These are phyloP conservation scores for Tardiomyces digboiensis DNA, from an alignment of 1,139 yeast species.

Conservation along the genomic window DNA sequence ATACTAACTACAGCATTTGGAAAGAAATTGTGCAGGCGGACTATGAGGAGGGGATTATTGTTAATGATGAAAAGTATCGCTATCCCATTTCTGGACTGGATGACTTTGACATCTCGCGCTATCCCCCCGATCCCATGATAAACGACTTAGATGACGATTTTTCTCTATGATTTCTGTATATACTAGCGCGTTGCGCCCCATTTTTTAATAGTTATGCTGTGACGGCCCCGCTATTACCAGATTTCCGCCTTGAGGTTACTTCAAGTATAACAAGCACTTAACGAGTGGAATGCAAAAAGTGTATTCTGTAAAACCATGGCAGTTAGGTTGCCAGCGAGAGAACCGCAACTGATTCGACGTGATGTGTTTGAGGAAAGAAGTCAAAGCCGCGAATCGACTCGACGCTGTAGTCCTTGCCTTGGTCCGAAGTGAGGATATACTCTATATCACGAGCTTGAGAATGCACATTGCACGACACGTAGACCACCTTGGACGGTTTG, in stretches of 20 bases:
- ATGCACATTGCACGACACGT: constrained; percentile 94
- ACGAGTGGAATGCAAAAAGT: no score
- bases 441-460: constrained; percentile 94
- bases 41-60: constrained; percentile 8
- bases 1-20: constrained; percentile 37
- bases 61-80: constrained; percentile 1
- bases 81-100: constrained; percentile 1
- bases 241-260: no score
- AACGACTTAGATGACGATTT: neutral
- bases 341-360: constrained; percentile 94
- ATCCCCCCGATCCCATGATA: neutral
- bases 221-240: no score
- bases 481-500: constrained; percentile 78
- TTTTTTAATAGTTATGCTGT: no score
- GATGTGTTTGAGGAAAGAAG: constrained; percentile 97
- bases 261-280: no score
- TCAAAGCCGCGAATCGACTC: constrained; percentile 91
- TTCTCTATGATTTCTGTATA: neutral
- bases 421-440: constrained; percentile 59
- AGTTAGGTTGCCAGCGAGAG: constrained; percentile 21
- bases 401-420: constrained; percentile 41
- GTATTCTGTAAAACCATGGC: no score
- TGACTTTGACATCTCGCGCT: constrained; percentile 2
- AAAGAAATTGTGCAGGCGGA: constrained; percentile 7
- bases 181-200: neutral